These are phyloP conservation scores for Aegilops longissima DNA, from an alignment of 176 grass and related monocot species.

Conservation along the genomic window DNA sequence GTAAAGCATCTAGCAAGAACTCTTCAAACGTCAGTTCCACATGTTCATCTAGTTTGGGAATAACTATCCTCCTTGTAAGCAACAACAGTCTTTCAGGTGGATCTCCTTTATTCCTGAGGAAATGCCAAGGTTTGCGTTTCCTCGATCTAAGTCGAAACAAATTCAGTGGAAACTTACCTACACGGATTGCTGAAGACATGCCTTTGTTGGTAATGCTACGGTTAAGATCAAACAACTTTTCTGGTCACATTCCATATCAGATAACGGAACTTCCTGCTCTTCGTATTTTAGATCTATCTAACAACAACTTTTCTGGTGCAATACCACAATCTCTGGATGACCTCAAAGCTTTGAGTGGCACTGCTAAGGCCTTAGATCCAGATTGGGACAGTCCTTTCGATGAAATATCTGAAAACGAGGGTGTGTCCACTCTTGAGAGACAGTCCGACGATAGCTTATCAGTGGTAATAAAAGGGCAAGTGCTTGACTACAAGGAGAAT, in stretches of 20 bases:
- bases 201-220: not conserved
- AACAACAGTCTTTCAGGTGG: not conserved
- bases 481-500: not conserved
- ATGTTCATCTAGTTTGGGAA: not conserved
- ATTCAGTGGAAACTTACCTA: not conserved
- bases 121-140: not conserved
- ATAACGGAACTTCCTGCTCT: not conserved
- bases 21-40: not conserved
- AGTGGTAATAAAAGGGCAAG: not conserved
- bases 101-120: not conserved
- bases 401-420: no score
- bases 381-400: no score
- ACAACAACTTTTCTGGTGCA: not conserved
- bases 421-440: not conserved
- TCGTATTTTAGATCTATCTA: not conserved
- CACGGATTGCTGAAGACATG: not conserved
- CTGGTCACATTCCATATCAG: not conserved
- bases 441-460: not conserved
- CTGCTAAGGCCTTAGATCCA: not conserved
- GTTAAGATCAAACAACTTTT: not conserved
- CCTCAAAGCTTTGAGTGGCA: not conserved
- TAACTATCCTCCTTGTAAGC: not conserved
- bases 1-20: not conserved
- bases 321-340: not conserved
- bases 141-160: not conserved